phyloP scores from a whole-genome alignment of 306 rosid genomes.

The Benincasa hispida region DNA sequence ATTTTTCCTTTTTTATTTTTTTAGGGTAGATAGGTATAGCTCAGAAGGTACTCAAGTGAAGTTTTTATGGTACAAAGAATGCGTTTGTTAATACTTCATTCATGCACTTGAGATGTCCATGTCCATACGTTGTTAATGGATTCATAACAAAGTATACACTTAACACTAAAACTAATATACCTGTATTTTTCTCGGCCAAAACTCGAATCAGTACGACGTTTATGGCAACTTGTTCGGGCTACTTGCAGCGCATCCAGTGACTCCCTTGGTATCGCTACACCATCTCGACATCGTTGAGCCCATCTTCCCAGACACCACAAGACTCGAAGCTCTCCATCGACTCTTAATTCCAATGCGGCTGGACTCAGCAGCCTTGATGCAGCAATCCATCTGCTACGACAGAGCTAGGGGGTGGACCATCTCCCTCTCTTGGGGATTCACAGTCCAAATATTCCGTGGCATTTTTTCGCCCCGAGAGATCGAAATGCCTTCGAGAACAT shows the following conservation, averaged over 20 bases:
- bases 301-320: slow-evolving; percentile 64
- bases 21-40: too few relatives aligned
- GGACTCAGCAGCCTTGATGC: slow-evolving; percentile 87
- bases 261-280: slow-evolving; percentile 85
- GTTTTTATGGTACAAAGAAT: too few relatives aligned
- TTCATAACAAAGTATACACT: too few relatives aligned
- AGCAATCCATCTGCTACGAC: slow-evolving; percentile 87
- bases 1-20: too few relatives aligned
- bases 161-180: background rate
- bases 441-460: slow-evolving; percentile 79
- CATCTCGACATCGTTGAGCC: slow-evolving; percentile 98
- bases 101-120: too few relatives aligned
- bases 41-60: too few relatives aligned
- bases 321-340: slow-evolving; percentile 55
- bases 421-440: slow-evolving; percentile 89
- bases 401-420: slow-evolving; percentile 52
- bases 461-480: slow-evolving; percentile 61
- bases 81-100: too few relatives aligned
- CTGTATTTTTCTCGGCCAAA: background rate
- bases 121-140: too few relatives aligned
- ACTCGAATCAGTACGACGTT: slow-evolving; percentile 51
- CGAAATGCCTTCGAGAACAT: slow-evolving; percentile 90
- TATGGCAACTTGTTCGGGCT: slow-evolving; percentile 91
- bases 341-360: slow-evolving; percentile 56
- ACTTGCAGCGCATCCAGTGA: slow-evolving; percentile 88